These are phyloP conservation scores for Zangia roseola DNA, from an alignment of 768 basidiomycete genomes.

Conservation along the genomic window DNA sequence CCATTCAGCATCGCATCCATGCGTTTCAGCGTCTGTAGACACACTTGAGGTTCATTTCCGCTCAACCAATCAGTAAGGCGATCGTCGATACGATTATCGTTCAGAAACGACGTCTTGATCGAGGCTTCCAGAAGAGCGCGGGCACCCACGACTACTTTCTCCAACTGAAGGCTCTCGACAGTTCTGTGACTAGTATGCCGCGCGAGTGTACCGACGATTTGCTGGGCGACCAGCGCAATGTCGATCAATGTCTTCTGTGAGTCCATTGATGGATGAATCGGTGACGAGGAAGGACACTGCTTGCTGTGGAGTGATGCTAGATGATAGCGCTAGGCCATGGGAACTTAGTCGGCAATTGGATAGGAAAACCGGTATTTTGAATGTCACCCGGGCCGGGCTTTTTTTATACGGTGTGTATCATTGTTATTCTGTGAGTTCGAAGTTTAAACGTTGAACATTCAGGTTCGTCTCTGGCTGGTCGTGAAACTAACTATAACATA, in stretches of 20 bases:
- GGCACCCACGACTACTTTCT: conserved; percentile 8
- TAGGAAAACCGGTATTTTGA: too few relatives aligned
- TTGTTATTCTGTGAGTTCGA: too few relatives aligned
- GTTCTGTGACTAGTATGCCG: not conserved
- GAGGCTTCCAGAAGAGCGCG: conserved; percentile 3
- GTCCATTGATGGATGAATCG: not conserved
- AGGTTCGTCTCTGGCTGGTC: too few relatives aligned
- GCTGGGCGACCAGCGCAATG: conserved; percentile 4
- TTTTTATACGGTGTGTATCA: too few relatives aligned
- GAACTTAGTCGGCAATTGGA: too few relatives aligned
- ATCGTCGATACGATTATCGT: not conserved
- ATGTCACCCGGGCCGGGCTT: too few relatives aligned
- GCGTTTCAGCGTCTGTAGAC: conserved; percentile 2
- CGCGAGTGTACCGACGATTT: not conserved
- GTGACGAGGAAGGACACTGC: too few relatives aligned
- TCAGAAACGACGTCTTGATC: not conserved
- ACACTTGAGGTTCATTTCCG: conserved; percentile 1
- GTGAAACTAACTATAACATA: too few relatives aligned
- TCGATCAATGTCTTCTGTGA: not conserved
- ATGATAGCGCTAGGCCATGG: too few relatives aligned
- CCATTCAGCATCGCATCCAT: conserved; percentile 7
- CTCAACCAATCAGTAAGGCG: conserved; percentile 10
- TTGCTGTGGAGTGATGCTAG: too few relatives aligned
- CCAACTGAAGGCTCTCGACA: not conserved
- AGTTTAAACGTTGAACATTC: too few relatives aligned